A percentile compares a stretch with the other conserved stretches of the same genome.
Conservation (phyloP, 768 basidiomycete genomes). For the Phlebiopsis gigantea region DNA sequence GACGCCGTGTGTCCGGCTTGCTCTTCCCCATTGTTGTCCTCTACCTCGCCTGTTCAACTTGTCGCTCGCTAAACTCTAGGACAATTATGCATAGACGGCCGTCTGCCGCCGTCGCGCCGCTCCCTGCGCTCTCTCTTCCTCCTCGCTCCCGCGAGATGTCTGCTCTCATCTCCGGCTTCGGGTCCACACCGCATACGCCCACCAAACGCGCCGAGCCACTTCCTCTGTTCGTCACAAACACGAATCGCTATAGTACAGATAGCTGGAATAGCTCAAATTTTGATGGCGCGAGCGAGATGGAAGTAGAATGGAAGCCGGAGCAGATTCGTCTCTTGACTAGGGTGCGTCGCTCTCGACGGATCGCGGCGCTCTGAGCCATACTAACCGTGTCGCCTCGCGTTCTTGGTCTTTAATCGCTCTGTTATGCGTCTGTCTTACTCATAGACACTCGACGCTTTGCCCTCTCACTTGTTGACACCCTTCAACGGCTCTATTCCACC, state of each 20-base stretch:
- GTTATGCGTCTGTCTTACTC: conserved; percentile 7
- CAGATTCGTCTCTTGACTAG: conserved; percentile 62
- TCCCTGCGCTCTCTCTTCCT: conserved; percentile 61
- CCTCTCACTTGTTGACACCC: conserved; percentile 79
- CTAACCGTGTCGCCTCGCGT: conserved; percentile 10
- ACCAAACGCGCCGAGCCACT: conserved; percentile 50
- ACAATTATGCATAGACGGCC: conserved; percentile 36
- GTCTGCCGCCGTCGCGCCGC: conserved; percentile 43
- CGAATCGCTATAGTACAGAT: conserved; percentile 69
- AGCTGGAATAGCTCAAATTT: conserved; percentile 82
- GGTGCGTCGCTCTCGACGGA: conserved; percentile 35
- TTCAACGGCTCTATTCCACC: conserved; percentile 83
- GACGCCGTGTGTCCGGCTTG: conserved; percentile 4
- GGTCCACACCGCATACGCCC: conserved; percentile 50
- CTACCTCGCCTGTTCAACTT: conserved; percentile 15
- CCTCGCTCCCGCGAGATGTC: conserved; percentile 45
- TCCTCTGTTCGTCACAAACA: conserved; percentile 39
- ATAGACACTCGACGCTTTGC: conserved; percentile 80
- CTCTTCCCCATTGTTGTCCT: conserved; percentile 14
- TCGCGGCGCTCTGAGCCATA: neutral
- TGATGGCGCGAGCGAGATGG: conserved; percentile 56
- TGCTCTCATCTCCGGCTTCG: conserved; percentile 41
- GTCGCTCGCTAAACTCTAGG: conserved; percentile 20
- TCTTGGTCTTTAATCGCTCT: conserved; percentile 2
- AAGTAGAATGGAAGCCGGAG: conserved; percentile 71